phyloP scores from a whole-genome alignment of 164 flowering plant genomes.

The Umbellularia californica region DNA sequence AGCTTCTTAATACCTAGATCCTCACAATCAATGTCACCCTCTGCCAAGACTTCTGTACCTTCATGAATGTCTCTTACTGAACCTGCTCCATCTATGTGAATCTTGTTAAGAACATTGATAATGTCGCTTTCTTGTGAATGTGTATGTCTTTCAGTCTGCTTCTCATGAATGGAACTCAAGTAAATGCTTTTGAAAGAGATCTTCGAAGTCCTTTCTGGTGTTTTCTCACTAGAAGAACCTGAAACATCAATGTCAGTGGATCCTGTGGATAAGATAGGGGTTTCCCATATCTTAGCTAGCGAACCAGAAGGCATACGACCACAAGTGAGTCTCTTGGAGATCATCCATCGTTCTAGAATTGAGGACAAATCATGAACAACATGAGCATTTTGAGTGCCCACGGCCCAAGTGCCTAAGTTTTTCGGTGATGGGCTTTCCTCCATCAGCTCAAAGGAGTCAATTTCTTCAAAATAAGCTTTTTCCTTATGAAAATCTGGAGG shows the following conservation, averaged over 20 bases:
- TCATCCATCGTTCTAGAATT: slow-evolving; percentile 63
- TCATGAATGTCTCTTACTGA: not conserved
- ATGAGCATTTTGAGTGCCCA: slow-evolving; percentile 34
- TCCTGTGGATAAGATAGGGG: slow-evolving; percentile 34
- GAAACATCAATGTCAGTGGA: slow-evolving; percentile 22
- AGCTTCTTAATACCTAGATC: slow-evolving; percentile 58
- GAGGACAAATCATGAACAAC: slow-evolving; percentile 51
- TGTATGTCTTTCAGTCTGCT: slow-evolving; percentile 12
- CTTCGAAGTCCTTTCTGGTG: slow-evolving; percentile 32
- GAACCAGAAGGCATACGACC: slow-evolving; percentile 45
- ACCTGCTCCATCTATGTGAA: slow-evolving; percentile 2
- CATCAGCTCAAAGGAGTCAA: slow-evolving; percentile 74
- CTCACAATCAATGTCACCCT: slow-evolving; percentile 28
- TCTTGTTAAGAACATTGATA: not conserved
- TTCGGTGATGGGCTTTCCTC: slow-evolving; percentile 98
- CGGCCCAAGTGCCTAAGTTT: slow-evolving; percentile 54
- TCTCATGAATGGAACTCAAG: slow-evolving; percentile 10
- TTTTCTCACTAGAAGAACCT: slow-evolving; percentile 23
- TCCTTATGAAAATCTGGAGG: slow-evolving; percentile 64
- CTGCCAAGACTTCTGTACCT: slow-evolving; percentile 2
- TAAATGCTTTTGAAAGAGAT: slow-evolving; percentile 13
- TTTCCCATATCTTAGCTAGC: slow-evolving; percentile 55
- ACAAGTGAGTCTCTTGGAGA: slow-evolving; percentile 39
- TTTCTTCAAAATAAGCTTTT: slow-evolving; percentile 75
- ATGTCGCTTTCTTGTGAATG: slow-evolving; percentile 15